Evolutionary conservation across 2,329 filamentous ascomycete genomes (phyloP).

Genomic region (Ceratocystis ficicola): DNA sequence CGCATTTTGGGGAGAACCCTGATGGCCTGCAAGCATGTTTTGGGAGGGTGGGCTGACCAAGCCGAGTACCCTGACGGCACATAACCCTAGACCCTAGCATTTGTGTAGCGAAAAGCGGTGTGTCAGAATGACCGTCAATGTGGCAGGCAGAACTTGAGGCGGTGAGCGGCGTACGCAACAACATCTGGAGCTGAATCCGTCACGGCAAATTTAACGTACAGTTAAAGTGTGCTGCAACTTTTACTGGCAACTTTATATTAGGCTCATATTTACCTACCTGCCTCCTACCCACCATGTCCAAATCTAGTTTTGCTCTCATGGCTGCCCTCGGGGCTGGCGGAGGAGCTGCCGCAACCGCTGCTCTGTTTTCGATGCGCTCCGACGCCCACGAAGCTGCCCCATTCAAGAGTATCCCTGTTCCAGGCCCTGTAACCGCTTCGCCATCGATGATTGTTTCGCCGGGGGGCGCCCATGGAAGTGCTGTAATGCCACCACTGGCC

Average conservation of each 20-base stretch:
- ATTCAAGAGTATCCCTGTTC: constrained; percentile 28
- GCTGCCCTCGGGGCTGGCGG: constrained; percentile 65
- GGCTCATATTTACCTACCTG: neutral
- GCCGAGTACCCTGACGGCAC: neutral
- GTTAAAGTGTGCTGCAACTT: neutral
- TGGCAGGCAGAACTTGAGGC: neutral
- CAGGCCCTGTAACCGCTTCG: constrained; percentile 20
- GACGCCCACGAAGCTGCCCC: constrained; percentile 1
- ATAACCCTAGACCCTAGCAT: neutral
- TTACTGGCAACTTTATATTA: neutral
- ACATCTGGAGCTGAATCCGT: neutral
- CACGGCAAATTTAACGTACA: neutral
- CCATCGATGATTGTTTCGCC: constrained; percentile 24
- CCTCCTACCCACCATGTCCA: constrained; percentile 50
- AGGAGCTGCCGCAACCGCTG: constrained; percentile 60
- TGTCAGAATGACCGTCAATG: neutral
- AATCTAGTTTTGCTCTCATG: constrained; percentile 61
- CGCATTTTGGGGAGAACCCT: constrained; percentile 1
- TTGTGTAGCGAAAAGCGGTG: neutral
- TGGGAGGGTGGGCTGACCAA: neutral
- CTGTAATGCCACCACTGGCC: constrained; percentile 33
- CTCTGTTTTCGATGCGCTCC: constrained; percentile 50
- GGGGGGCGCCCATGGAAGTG: constrained; percentile 28
- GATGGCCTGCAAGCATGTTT: constrained; percentile 1
- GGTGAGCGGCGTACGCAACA: neutral